Evolutionary conservation across 2,329 filamentous ascomycete genomes (phyloP).

Genomic region (Arachnopeziza araneosa): DNA sequence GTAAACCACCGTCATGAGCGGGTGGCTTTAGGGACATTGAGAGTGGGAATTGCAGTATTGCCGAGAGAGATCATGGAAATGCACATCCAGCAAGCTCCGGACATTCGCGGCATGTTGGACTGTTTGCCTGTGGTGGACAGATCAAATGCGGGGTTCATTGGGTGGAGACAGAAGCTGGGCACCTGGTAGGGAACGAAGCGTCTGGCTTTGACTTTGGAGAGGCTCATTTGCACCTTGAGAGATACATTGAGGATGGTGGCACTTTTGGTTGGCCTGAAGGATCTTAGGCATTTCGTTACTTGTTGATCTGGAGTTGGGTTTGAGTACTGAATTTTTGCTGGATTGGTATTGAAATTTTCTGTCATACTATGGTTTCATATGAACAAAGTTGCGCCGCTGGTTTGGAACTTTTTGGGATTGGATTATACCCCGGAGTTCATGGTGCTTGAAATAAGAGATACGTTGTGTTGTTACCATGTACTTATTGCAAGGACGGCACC

Average conservation of each 20-base stretch:
- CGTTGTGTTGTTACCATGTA: too few species aligned
- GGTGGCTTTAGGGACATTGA: slow-evolving; percentile 26
- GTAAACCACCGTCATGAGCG: slow-evolving; percentile 27
- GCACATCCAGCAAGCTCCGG: slow-evolving; percentile 27
- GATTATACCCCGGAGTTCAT: neutral
- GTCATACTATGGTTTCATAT: neutral
- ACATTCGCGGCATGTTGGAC: slow-evolving; percentile 23
- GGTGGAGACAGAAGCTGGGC: slow-evolving; percentile 27
- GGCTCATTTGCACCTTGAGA: neutral
- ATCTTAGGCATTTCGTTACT: neutral
- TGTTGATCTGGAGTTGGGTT: neutral
- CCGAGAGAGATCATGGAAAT: slow-evolving; percentile 28
- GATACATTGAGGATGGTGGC: neutral
- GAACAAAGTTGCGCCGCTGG: neutral
- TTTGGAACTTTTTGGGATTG: neutral
- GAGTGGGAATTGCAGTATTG: slow-evolving; percentile 25
- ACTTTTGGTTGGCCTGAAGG: neutral
- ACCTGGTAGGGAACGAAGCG: slow-evolving; percentile 31
- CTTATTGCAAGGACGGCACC: too few species aligned
- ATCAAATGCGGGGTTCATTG: slow-evolving; percentile 14
- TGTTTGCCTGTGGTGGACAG: slow-evolving; percentile 26
- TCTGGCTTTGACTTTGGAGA: slow-evolving; percentile 13
- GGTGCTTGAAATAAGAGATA: neutral
- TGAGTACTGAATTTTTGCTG: neutral
- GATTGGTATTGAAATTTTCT: neutral